These are phyloP conservation scores for Komagataea norvegica DNA, from an alignment of 1,139 yeast genomes.

Conservation along the genomic window DNA sequence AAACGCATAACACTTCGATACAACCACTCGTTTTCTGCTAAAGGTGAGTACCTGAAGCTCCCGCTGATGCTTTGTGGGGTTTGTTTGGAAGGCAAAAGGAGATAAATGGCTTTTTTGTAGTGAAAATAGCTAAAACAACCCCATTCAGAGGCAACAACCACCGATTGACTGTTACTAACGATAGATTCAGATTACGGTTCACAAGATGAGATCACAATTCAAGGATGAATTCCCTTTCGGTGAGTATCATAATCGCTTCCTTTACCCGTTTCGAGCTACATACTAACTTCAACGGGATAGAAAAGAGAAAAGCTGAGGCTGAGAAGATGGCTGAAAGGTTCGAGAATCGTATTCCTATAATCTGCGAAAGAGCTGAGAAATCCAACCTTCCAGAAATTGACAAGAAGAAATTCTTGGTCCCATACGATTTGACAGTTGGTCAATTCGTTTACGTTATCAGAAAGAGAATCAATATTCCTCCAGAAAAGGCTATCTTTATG, in stretches of 20 bases:
- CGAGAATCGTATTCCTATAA: constrained; percentile 89
- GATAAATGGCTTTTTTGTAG: too few species aligned
- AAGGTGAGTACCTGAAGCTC: too few species aligned
- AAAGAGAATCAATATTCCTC: constrained; percentile 90
- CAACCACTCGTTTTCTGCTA: too few species aligned
- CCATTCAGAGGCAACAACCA: too few species aligned
- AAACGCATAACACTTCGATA: too few species aligned
- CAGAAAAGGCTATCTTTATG: constrained; percentile 96
- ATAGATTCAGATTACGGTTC: too few species aligned
- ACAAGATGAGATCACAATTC: constrained; percentile 76
- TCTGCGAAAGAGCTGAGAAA: constrained; percentile 96
- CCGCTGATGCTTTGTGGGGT: background rate
- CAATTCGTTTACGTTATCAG: constrained; percentile 97
- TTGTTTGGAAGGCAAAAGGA: constrained; percentile 3
- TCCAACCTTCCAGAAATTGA: constrained; percentile 95
- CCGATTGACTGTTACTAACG: constrained; percentile 2
- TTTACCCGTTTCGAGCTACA: constrained; percentile 5
- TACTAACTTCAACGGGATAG: too few species aligned
- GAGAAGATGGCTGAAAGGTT: constrained; percentile 86
- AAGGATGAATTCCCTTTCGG: constrained; percentile 90
- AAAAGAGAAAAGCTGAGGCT: constrained; percentile 94
- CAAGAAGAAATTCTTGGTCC: constrained; percentile 93
- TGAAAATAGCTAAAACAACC: too few species aligned
- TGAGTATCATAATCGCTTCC: constrained; percentile 34
- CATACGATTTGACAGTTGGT: constrained; percentile 93